A percentile compares a stretch with the other conserved stretches of the same genome.
Conservation (phyloP, 164 flowering plant species). For the Kingdonia uniflora region DNA sequence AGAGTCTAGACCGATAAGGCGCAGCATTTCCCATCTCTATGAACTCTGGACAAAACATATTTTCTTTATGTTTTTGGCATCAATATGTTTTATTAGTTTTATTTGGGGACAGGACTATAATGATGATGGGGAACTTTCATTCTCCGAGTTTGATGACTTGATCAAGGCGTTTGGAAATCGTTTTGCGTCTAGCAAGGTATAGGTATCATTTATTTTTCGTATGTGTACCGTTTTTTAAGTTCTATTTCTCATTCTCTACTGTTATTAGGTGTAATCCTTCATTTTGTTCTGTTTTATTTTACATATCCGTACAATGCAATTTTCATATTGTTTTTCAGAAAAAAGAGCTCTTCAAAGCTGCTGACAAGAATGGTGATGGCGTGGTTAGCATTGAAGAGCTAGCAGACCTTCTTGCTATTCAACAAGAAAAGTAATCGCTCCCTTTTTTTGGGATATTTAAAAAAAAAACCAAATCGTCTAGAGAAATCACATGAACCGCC, state of each 20-base stretch:
- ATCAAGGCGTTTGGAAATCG: constrained; percentile 86
- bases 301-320: too few relatives aligned
- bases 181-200: constrained; percentile 65
- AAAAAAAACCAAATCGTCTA: too few relatives aligned
- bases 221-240: background rate
- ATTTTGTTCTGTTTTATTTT: background rate
- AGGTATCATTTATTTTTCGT: constrained; percentile 4
- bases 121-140: constrained; percentile 72
- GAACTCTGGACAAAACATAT: too few relatives aligned
- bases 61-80: too few relatives aligned
- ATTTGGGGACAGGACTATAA: constrained; percentile 50
- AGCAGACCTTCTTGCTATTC: constrained; percentile 66
- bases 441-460: background rate
- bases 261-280: background rate
- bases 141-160: constrained; percentile 68
- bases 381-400: constrained; percentile 89
- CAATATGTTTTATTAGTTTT: too few relatives aligned
- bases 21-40: too few relatives aligned
- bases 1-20: too few relatives aligned
- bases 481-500: too few relatives aligned
- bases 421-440: constrained; percentile 71
- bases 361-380: constrained; percentile 79
- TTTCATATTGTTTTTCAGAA: constrained; percentile 35
- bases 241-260: background rate
- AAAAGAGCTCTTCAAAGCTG: constrained; percentile 81